phyloP scores from a whole-genome alignment of 257 asterid genomes.

The Jacaranda copaia region DNA sequence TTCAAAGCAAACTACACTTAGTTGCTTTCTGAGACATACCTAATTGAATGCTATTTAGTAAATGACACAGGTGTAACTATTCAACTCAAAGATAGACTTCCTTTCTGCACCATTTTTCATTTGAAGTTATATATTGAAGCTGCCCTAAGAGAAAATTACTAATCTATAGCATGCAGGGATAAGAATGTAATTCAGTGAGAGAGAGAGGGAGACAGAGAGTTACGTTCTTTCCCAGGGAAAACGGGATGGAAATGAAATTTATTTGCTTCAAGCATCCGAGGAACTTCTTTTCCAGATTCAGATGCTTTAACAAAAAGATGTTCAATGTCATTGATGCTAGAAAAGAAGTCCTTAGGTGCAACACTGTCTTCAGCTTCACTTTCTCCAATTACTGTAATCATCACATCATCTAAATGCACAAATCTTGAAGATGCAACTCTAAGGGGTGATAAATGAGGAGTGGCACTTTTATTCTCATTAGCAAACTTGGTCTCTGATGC shows the following conservation, averaged over 20 bases:
- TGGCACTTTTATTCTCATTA: slow-evolving; percentile 41
- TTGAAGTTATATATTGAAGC: no score
- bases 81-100: no score
- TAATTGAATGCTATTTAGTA: no score
- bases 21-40: no score
- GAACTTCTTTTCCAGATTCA: slow-evolving; percentile 74
- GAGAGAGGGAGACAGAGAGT: slow-evolving; percentile 23
- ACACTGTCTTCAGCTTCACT: slow-evolving; percentile 46
- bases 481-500: slow-evolving; percentile 26
- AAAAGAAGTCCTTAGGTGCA: slow-evolving; percentile 61
- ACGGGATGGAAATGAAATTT: slow-evolving; percentile 70
- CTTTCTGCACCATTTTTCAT: no score
- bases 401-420: slow-evolving; percentile 40
- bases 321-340: slow-evolving; percentile 67
- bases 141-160: background rate
- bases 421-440: slow-evolving; percentile 49
- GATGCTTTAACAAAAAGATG: slow-evolving; percentile 64
- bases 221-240: slow-evolving; percentile 58
- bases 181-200: background rate
- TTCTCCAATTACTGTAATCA: slow-evolving; percentile 45
- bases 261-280: slow-evolving; percentile 76
- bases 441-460: slow-evolving; percentile 57
- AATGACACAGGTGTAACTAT: no score
- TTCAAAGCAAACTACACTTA: no score
- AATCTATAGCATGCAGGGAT: background rate